These are phyloP conservation scores for Mucor velutinosus DNA, from an alignment of 371 early-diverging fungal species.

Conservation along the genomic window DNA sequence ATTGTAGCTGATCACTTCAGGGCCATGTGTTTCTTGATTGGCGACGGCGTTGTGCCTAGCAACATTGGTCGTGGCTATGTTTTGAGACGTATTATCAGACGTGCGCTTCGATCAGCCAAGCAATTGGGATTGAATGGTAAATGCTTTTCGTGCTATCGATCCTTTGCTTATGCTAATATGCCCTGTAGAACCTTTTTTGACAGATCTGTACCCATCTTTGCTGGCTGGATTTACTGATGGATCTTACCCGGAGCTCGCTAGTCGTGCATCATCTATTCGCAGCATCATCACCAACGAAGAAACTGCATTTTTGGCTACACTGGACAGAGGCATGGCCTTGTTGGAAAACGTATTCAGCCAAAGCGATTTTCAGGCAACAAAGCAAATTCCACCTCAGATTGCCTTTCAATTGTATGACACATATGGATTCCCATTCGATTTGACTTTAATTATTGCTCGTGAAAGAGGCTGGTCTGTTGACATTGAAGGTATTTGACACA, in stretches of 20 bases:
- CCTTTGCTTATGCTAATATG: not conserved
- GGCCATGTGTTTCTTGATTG: slow-evolving; percentile 72
- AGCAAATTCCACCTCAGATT: slow-evolving; percentile 50
- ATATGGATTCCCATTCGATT: slow-evolving; percentile 78
- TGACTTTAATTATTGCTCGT: slow-evolving; percentile 69
- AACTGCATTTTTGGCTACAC: slow-evolving; percentile 60
- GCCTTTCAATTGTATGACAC: slow-evolving; percentile 78
- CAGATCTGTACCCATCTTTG: slow-evolving; percentile 64
- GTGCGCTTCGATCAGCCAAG: slow-evolving; percentile 72
- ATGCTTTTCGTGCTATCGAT: not conserved
- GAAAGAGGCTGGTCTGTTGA: slow-evolving; percentile 76
- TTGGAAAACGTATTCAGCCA: slow-evolving; percentile 61
- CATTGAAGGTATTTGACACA: slow-evolving; percentile 37
- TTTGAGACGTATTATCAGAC: slow-evolving; percentile 74
- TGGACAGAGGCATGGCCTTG: slow-evolving; percentile 64
- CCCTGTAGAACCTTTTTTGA: slow-evolving; percentile 57
- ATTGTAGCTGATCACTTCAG: slow-evolving; percentile 80
- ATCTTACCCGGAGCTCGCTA: slow-evolving; percentile 62
- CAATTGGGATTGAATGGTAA: slow-evolving; percentile 66
- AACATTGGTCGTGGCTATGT: slow-evolving; percentile 81
- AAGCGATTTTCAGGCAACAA: slow-evolving; percentile 35
- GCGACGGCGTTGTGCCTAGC: slow-evolving; percentile 80
- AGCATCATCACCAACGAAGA: slow-evolving; percentile 72
- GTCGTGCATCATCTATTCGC: slow-evolving; percentile 54
- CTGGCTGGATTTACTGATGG: slow-evolving; percentile 53